Percentiles rank a stretch among this genome's conserved stretches.
Evolutionary conservation across 768 basidiomycete species (phyloP).

Genomic region (Hydnum rufescens): DNA sequence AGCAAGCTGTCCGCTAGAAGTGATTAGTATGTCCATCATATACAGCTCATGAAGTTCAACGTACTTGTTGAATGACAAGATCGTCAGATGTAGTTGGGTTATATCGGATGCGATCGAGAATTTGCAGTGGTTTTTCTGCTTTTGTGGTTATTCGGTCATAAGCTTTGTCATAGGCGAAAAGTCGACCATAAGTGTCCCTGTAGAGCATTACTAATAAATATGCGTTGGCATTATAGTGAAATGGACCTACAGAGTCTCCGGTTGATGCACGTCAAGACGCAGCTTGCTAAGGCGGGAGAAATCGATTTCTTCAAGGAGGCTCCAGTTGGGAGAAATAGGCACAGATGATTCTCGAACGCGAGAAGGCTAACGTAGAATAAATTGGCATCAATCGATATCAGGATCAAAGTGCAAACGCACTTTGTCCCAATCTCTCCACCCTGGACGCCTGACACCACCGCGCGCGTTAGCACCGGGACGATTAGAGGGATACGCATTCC

Average conservation of each 20-base stretch:
- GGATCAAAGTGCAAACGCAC: constrained; percentile 22
- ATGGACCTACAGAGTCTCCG: constrained; percentile 60
- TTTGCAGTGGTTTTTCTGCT: constrained; percentile 74
- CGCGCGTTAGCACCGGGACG: constrained; percentile 18
- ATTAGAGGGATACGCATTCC: too few relatives aligned
- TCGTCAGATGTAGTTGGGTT: constrained; percentile 97
- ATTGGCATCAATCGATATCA: neutral
- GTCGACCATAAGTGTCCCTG: constrained; percentile 72
- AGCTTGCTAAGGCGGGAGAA: constrained; percentile 83
- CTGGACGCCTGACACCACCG: constrained; percentile 39
- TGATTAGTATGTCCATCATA: neutral
- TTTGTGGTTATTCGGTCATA: constrained; percentile 94
- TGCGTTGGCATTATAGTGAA: neutral
- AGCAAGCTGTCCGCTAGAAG: constrained; percentile 35
- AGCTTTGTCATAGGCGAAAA: constrained; percentile 82
- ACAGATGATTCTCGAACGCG: constrained; percentile 85
- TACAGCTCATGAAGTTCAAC: constrained; percentile 6
- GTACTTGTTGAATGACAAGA: constrained; percentile 81
- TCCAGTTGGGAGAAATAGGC: constrained; percentile 79
- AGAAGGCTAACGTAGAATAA: constrained; percentile 8
- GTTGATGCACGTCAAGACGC: constrained; percentile 82
- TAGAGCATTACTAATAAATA: neutral
- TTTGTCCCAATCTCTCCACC: constrained; percentile 93
- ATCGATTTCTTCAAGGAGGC: constrained; percentile 93
- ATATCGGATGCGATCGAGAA: constrained; percentile 88